These are phyloP conservation scores for Hippophae tibetana DNA, from an alignment of 306 rosid species.

Conservation along the genomic window DNA sequence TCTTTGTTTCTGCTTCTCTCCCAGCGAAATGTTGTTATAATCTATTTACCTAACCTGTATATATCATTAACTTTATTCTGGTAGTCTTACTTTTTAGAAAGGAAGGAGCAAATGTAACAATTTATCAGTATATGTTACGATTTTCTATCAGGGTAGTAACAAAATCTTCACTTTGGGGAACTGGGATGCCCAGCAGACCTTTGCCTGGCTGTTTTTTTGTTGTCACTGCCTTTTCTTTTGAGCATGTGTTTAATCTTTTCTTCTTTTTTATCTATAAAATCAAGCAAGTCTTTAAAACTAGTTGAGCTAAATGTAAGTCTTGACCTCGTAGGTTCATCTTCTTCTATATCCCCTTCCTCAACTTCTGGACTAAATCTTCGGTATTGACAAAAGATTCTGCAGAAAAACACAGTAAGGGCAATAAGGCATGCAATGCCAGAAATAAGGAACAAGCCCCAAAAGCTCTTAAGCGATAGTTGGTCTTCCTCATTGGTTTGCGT, in stretches of 20 bases:
- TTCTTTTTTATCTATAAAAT: slow-evolving; percentile 63
- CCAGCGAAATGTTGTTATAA: not conserved
- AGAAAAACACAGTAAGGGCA: slow-evolving; percentile 44
- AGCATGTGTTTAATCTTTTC: slow-evolving; percentile 45
- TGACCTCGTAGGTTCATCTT: slow-evolving; percentile 22
- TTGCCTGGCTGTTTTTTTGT: slow-evolving; percentile 26
- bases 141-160: not conserved
- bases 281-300: slow-evolving; percentile 42
- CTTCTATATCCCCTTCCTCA: slow-evolving; percentile 23
- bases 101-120: not conserved
- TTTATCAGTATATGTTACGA: not conserved
- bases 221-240: slow-evolving; percentile 33
- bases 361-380: slow-evolving; percentile 35
- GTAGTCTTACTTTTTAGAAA: not conserved
- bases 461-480: slow-evolving; percentile 54
- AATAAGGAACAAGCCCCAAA: slow-evolving; percentile 79
- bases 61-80: not conserved
- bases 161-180: slow-evolving; percentile 11
- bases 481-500: slow-evolving; percentile 19
- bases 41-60: too few species aligned
- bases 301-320: slow-evolving; percentile 21
- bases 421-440: slow-evolving; percentile 46
- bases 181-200: slow-evolving; percentile 18
- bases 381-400: slow-evolving; percentile 41
- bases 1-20: not conserved